phyloP scores from a whole-genome alignment of 2,329 filamentous ascomycete species.

The Xylariaceae sp. region DNA sequence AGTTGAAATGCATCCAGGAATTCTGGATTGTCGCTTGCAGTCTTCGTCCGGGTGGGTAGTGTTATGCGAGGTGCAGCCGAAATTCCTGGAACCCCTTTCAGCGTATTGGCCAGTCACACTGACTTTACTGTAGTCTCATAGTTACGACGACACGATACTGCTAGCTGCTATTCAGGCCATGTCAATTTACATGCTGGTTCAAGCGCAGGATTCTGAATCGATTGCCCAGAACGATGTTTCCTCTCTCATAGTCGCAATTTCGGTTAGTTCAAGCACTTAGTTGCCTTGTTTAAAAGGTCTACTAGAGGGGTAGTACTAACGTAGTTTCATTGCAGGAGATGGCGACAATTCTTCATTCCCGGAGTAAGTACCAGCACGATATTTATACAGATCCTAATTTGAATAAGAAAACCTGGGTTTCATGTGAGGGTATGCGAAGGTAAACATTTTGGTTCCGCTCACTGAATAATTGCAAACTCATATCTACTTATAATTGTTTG shows the following conservation, averaged over 20 bases:
- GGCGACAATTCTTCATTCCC: not conserved
- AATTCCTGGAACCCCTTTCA: not conserved
- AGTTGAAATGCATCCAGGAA: too few relatives aligned
- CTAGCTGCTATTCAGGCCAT: conserved; percentile 10
- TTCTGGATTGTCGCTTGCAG: too few relatives aligned
- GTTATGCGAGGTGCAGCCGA: not conserved
- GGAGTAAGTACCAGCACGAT: not conserved
- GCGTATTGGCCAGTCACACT: not conserved
- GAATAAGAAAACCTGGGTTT: conserved; percentile 5
- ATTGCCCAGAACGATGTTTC: conserved; percentile 19
- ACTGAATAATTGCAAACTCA: not conserved
- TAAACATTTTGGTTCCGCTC: not conserved
- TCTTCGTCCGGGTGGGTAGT: not conserved
- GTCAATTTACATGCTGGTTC: conserved; percentile 27
- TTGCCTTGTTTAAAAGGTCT: too few relatives aligned
- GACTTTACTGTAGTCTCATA: not conserved
- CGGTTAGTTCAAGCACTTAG: conserved; percentile 2
- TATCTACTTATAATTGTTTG: not conserved
- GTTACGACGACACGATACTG: conserved; percentile 10
- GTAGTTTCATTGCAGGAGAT: conserved; percentile 12
- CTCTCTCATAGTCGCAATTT: conserved; percentile 15
- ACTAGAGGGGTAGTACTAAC: too few relatives aligned
- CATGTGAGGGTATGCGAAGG: conserved; percentile 19
- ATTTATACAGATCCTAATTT: conserved; percentile 4
- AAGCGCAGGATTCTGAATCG: conserved; percentile 29